These are phyloP conservation scores for Microstegium vimineum DNA, from an alignment of 176 grass and related monocot genomes.

Conservation along the genomic window DNA sequence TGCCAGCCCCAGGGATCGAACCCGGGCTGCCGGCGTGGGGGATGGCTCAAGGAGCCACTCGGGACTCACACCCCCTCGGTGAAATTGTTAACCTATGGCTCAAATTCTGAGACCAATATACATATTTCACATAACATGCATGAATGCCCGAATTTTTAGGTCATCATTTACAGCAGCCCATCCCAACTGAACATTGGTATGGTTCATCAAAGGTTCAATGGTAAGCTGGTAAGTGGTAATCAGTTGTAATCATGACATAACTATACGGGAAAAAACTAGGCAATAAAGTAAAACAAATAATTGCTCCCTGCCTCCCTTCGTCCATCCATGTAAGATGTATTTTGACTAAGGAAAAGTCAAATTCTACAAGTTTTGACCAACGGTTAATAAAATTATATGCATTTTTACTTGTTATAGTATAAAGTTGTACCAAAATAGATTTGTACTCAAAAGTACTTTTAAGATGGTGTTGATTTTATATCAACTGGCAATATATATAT, in stretches of 20 bases:
- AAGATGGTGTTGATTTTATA: not conserved
- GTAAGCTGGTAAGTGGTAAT: not conserved
- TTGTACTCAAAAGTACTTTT: not conserved
- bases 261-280: not conserved
- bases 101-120: not conserved
- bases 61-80: no score
- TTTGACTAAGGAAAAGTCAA: not conserved
- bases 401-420: not conserved
- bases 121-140: constrained; percentile 9
- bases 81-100: not conserved
- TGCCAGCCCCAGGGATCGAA: no score
- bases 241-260: not conserved
- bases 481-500: not conserved
- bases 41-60: no score
- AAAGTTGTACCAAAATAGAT: not conserved
- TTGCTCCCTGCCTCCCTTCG: not conserved
- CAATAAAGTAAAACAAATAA: not conserved
- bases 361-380: not conserved
- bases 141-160: not conserved
- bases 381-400: not conserved
- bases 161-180: not conserved
- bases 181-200: not conserved
- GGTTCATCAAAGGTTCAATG: constrained; percentile 4
- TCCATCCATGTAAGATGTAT: not conserved
- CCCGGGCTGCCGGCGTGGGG: no score